Conservation (phyloP, 1,284 basidiomycete genomes). For the Mycocalia duriaeana region DNA sequence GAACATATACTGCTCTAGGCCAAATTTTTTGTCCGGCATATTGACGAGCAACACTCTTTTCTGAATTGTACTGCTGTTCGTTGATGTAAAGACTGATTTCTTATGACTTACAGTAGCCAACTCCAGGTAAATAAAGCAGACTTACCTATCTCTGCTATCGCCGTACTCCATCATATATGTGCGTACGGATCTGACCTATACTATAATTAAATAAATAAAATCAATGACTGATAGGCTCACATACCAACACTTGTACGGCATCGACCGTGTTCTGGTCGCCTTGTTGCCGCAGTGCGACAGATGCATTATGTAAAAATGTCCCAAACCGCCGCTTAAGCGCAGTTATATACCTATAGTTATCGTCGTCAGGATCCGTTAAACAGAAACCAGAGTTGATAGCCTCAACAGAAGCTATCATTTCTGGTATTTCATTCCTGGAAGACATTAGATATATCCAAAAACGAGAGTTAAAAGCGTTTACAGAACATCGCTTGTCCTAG, state of each 20-base stretch:
- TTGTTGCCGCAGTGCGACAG: constrained; percentile 59
- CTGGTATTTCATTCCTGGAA: constrained; percentile 58
- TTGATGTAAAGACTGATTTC: constrained; percentile 61
- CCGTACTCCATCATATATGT: constrained; percentile 70
- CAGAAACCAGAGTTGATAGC: constrained; percentile 65
- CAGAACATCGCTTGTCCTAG: constrained; percentile 57
- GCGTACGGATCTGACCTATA: constrained; percentile 56
- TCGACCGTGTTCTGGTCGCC: constrained; percentile 88
- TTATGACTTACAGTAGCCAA: no score
- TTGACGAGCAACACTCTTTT: constrained; percentile 58
- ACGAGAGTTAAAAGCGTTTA: constrained; percentile 25
- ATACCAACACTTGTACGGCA: constrained; percentile 66
- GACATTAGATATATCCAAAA: constrained; percentile 8
- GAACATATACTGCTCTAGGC: constrained; percentile 64
- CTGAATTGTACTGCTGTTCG: constrained; percentile 54
- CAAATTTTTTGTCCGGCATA: constrained; percentile 68
- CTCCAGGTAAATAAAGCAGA: no score
- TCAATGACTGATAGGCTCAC: constrained; percentile 14
- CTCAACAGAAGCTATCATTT: constrained; percentile 63
- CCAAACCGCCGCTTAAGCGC: constrained; percentile 65
- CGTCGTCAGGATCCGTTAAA: constrained; percentile 64
- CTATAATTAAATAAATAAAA: background rate
- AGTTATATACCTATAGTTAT: constrained; percentile 61
- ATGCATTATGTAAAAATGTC: constrained; percentile 67
- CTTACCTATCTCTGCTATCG: constrained; percentile 61